phyloP scores from a whole-genome alignment of 176 grass and related monocot species.

The Carex scoparia region DNA sequence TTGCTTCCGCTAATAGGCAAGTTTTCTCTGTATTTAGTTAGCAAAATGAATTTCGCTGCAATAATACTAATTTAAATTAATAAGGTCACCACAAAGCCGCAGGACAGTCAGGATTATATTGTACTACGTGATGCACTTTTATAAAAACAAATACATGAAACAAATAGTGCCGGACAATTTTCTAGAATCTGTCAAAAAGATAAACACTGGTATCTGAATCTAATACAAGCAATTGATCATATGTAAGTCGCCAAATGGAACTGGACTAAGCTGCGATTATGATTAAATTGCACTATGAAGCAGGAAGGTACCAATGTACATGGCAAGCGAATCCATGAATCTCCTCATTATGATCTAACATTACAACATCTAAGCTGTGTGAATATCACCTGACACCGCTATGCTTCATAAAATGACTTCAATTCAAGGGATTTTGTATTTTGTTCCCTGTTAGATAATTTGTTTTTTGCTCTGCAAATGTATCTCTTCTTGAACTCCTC shows the following conservation, averaged over 20 bases:
- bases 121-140: not conserved
- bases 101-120: not conserved
- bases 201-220: not conserved
- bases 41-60: not conserved
- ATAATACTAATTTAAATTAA: not conserved
- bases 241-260: not conserved
- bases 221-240: not conserved
- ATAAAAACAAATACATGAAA: not conserved
- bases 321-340: not conserved
- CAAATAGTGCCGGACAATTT: not conserved
- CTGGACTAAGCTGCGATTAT: not conserved
- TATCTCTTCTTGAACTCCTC: not conserved
- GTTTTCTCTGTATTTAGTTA: too few species aligned
- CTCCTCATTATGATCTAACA: conserved; percentile 7
- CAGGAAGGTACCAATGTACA: conserved; percentile 3
- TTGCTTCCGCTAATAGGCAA: too few species aligned
- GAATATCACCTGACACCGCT: not conserved
- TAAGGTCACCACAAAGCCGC: not conserved
- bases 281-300: not conserved
- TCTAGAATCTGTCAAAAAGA: not conserved
- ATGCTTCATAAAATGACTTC: not conserved
- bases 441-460: not conserved
- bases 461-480: not conserved
- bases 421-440: conserved; percentile 15
- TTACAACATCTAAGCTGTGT: not conserved